Evolutionary conservation across 2,329 filamentous ascomycete species (phyloP).

Genomic region (Grosmannia clavigera): DNA sequence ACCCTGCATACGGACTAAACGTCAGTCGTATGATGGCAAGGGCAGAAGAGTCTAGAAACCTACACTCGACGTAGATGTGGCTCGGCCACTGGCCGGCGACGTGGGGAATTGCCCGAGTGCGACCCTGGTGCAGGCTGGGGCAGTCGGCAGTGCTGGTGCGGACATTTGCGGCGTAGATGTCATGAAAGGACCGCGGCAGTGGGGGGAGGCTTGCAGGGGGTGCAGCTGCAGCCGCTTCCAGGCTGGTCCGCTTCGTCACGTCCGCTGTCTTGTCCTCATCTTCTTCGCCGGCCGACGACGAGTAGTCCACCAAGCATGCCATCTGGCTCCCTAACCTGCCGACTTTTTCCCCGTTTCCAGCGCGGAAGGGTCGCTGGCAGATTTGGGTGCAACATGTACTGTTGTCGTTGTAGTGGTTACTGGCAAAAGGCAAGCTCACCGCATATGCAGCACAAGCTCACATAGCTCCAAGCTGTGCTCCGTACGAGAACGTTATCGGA

Average conservation of each 20-base stretch:
- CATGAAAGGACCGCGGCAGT: conserved; percentile 69
- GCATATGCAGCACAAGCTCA: not conserved
- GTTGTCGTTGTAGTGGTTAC: not conserved
- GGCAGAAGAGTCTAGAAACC: conserved; percentile 17
- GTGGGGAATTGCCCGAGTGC: conserved; percentile 72
- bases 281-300: conserved; percentile 14
- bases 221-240: not conserved
- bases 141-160: conserved; percentile 70
- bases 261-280: conserved; percentile 5
- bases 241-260: not conserved
- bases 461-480: not conserved
- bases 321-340: not conserved
- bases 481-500: too few species aligned
- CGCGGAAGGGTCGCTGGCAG: not conserved
- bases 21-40: not conserved
- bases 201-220: conserved; percentile 44
- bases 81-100: conserved; percentile 84
- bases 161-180: conserved; percentile 76
- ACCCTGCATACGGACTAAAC: conserved; percentile 29
- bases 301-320: conserved; percentile 26
- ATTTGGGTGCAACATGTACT: not conserved
- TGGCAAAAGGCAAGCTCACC: not conserved
- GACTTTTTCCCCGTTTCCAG: not conserved
- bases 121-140: conserved; percentile 72
- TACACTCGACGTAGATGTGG: conserved; percentile 89